Base-by-base conservation (phyloP, 176 grass and related monocot genomes). In the Coix lacrymajobi region DNA sequence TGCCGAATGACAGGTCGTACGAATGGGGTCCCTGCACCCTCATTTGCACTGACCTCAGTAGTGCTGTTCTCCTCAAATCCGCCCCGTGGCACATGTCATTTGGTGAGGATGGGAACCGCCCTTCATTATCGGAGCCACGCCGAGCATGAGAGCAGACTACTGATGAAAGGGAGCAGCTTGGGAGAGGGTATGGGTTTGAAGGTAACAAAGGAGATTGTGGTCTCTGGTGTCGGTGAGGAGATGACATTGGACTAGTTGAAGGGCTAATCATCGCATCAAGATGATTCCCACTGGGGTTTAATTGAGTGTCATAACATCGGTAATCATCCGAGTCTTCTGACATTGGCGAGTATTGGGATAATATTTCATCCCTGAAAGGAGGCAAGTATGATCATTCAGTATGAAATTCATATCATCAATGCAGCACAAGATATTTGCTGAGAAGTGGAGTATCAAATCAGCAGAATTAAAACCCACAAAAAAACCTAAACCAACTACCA, bases 241-340 rank as follows among this genome's bases (percentile, higher is more conserved):
- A 93, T 62, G 88, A 87, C 74, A 92, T 78, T 44, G 90, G 95
- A 84, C 90, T 97, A 51, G 86, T 91, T 51, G 82, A 88, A 66
- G 89, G 92, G 75, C 74, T 90, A 71, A 84, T 73, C 82, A 83
- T 80, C 22, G 67, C 69, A 87, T 94, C 92, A 0, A 44, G 58
- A 29, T 90, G 92, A 66, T 62, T 85, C n/a, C 51, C 81, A 46
- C 63, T 83, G 24, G 85, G 83, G 71, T 90, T 88, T 70, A 89
- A 38, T 80, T 89, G 94, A 30, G 87, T 77, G 39, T 95, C 92
- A 9, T 76, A 98, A 82, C 71, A 95, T 45, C 89, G 86, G 62
- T 86, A 91, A 51, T 99, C 96, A 58, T 96, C 91, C 1, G 88
- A 99, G 73, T 99, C 96, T 90, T 99, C 96, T 4, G 96, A 96